A percentile compares a stretch with the other conserved stretches of the same genome.
Conservation (phyloP, 305 asterid species). For the Andrographis paniculata region DNA sequence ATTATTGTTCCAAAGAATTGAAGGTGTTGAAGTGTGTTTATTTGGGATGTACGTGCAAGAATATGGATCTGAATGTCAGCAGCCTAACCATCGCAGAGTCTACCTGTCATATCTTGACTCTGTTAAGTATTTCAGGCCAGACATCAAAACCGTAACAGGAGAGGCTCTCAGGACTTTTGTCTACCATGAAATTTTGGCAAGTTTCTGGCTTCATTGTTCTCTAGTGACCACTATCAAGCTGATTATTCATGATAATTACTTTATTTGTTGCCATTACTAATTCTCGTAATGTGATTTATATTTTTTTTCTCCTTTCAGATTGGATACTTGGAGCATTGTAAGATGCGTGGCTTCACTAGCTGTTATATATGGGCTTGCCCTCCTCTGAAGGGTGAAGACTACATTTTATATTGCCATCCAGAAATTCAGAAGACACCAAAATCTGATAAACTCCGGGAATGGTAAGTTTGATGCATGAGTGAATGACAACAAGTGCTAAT, state of each 20-base stretch:
- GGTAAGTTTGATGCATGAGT: conserved; percentile 43
- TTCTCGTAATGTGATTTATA: neutral
- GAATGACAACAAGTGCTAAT: conserved; percentile 13
- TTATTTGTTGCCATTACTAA: neutral
- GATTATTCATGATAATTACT: conserved; percentile 11
- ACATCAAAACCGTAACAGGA: conserved; percentile 79
- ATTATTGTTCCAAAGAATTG: conserved; percentile 86
- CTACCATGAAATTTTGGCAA: conserved; percentile 94
- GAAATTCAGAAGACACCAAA: conserved; percentile 99
- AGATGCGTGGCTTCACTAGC: conserved; percentile 90
- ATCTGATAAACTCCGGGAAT: conserved; percentile 96
- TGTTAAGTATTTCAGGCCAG: conserved; percentile 96
- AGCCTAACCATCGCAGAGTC: conserved; percentile 97
- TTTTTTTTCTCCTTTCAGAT: conserved; percentile 34
- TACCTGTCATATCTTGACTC: conserved; percentile 96
- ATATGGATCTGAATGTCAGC: conserved; percentile 94
- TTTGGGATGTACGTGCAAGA: conserved; percentile 99
- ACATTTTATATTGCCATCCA: conserved; percentile 95
- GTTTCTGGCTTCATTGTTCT: conserved; percentile 24
- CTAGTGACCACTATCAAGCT: conserved; percentile 6
- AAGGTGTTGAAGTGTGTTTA: conserved; percentile 97
- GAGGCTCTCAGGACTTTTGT: conserved; percentile 98
- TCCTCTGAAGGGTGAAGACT: conserved; percentile 94
- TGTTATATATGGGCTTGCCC: conserved; percentile 99
- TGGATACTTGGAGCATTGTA: conserved; percentile 92